Evolutionary conservation across 2,329 filamentous ascomycete species (phyloP).

Genomic region (Plenodomus biglobosus): DNA sequence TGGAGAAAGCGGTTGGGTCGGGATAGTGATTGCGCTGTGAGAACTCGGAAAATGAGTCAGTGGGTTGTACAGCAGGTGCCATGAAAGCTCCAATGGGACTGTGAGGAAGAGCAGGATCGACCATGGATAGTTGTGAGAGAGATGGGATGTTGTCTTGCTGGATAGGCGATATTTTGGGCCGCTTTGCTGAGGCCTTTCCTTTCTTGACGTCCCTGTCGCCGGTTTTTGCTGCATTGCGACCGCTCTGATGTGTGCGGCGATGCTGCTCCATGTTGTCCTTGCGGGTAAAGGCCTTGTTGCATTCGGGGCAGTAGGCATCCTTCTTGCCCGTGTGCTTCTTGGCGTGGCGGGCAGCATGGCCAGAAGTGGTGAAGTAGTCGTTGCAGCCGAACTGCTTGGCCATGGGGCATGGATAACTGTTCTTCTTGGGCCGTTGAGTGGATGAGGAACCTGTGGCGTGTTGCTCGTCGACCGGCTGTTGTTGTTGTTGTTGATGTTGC

Average conservation of each 20-base stretch:
- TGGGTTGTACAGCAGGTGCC: constrained; percentile 32
- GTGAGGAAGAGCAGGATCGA: constrained; percentile 34
- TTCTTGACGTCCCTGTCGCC: constrained; percentile 43
- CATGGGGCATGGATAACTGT: constrained; percentile 73
- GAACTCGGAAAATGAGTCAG: constrained; percentile 27
- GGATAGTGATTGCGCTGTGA: constrained; percentile 34
- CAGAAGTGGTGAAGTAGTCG: constrained; percentile 81
- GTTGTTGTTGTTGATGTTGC: background rate
- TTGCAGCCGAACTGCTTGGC: constrained; percentile 70
- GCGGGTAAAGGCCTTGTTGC: constrained; percentile 77
- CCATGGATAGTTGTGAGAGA: constrained; percentile 24
- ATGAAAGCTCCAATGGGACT: constrained; percentile 35
- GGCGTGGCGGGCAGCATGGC: constrained; percentile 80
- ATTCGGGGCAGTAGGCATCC: constrained; percentile 69
- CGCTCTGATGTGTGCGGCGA: constrained; percentile 69
- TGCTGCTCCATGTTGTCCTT: constrained; percentile 90
- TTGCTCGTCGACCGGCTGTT: background rate
- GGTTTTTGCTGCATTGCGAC: constrained; percentile 45
- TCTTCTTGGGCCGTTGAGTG: constrained; percentile 57
- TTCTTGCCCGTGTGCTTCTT: constrained; percentile 85
- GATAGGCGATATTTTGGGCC: constrained; percentile 38
- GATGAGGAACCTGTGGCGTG: constrained; percentile 26
- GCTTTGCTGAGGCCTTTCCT: constrained; percentile 37
- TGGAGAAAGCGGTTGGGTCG: constrained; percentile 31
- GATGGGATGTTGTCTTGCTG: constrained; percentile 27